phyloP scores from a whole-genome alignment of 768 basidiomycete species.

The Kwoniella pini region DNA sequence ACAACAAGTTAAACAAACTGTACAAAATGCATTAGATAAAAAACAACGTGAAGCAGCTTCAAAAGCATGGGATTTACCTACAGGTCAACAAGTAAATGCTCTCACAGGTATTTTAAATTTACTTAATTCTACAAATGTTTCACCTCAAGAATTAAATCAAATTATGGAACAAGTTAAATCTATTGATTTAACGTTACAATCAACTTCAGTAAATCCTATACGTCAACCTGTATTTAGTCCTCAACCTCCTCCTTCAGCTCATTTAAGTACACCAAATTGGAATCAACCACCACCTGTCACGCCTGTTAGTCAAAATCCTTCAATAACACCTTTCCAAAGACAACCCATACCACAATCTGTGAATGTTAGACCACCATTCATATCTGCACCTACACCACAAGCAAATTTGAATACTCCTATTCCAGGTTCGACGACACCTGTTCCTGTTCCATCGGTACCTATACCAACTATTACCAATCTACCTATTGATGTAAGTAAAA shows the following conservation, averaged over 20 bases:
- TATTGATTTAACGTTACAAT: slow-evolving; percentile 25
- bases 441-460: slow-evolving; percentile 29
- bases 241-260: slow-evolving; percentile 9
- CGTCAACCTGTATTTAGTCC: neutral
- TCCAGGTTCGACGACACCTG: slow-evolving; percentile 37
- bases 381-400: slow-evolving; percentile 3
- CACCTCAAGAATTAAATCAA: slow-evolving; percentile 50
- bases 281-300: neutral
- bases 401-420: slow-evolving; percentile 27
- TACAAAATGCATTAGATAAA: slow-evolving; percentile 77
- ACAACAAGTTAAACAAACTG: slow-evolving; percentile 76
- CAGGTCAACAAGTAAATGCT: slow-evolving; percentile 72
- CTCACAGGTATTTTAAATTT: slow-evolving; percentile 59
- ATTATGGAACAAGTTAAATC: slow-evolving; percentile 53
- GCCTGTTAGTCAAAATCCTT: neutral
- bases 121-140: slow-evolving; percentile 63
- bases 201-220: slow-evolving; percentile 7
- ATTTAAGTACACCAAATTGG: neutral
- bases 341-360: slow-evolving; percentile 33
- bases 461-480: slow-evolving; percentile 47
- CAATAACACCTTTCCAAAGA: slow-evolving; percentile 1
- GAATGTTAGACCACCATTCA: slow-evolving; percentile 14
- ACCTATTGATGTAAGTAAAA: slow-evolving; percentile 39
- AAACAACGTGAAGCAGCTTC: slow-evolving; percentile 72
- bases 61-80: slow-evolving; percentile 70